Conservation (phyloP, 352 stramenopile genomes). For the Pythium phragmitis region DNA sequence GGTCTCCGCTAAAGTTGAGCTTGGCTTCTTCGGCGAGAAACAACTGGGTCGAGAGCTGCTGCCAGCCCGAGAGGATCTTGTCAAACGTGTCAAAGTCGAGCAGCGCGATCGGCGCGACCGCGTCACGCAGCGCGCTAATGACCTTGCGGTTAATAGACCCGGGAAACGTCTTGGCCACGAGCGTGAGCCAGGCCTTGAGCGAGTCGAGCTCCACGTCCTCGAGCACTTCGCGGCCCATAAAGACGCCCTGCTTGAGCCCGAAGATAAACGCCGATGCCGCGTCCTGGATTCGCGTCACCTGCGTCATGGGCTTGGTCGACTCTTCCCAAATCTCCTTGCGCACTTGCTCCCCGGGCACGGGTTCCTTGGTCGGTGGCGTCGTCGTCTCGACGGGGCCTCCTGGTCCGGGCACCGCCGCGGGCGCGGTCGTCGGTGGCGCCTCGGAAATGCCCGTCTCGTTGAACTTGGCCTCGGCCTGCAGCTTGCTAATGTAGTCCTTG, state of each 20-base stretch:
- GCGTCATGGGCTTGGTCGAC: constrained; percentile 69
- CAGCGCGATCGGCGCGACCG: constrained; percentile 49
- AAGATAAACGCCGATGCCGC: constrained; percentile 80
- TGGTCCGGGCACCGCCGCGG: background rate
- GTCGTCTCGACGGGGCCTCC: constrained; percentile 2
- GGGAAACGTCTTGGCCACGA: constrained; percentile 73
- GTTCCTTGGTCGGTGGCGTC: constrained; percentile 19
- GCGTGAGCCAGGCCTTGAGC: constrained; percentile 72
- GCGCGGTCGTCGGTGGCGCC: constrained; percentile 29
- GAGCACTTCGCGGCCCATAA: constrained; percentile 74
- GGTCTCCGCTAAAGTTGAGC: constrained; percentile 44
- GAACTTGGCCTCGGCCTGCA: constrained; percentile 59
- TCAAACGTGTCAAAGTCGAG: constrained; percentile 78
- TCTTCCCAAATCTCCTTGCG: constrained; percentile 69
- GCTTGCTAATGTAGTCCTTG: constrained; percentile 62
- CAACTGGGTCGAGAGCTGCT: constrained; percentile 40
- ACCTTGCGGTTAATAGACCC: constrained; percentile 71
- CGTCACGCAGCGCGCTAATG: constrained; percentile 47
- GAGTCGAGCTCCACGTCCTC: constrained; percentile 76
- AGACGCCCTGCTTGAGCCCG: constrained; percentile 70
- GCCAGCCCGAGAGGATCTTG: constrained; percentile 58
- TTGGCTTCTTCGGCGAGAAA: constrained; percentile 61
- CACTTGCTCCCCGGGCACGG: constrained; percentile 39
- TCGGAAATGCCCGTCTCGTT: constrained; percentile 66
- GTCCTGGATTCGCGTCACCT: constrained; percentile 75